Percentiles rank a stretch among this genome's conserved stretches.
These are phyloP conservation scores for Botrytis sinoallii DNA, from an alignment of 2,329 filamentous ascomycete genomes.

Conservation along the genomic window DNA sequence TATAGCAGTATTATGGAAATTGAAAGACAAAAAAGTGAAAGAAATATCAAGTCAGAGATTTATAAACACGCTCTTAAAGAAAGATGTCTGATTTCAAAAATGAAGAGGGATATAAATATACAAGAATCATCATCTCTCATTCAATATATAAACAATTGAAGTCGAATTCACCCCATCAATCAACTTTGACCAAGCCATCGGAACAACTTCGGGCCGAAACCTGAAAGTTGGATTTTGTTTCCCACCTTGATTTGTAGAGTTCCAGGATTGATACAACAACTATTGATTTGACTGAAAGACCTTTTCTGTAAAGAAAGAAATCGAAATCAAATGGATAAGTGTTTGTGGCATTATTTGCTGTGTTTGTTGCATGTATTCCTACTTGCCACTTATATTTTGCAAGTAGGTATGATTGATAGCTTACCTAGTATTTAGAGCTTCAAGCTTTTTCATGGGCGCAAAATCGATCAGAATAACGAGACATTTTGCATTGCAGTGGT, in stretches of 20 bases:
- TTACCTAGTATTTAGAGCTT: background rate
- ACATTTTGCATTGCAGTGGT: background rate
- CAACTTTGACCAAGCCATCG: background rate
- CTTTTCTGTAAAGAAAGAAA: background rate
- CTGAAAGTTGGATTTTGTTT: background rate
- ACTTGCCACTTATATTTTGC: background rate
- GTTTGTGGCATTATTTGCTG: background rate
- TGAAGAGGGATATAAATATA: background rate
- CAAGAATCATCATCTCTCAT: background rate
- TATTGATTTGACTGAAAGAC: background rate
- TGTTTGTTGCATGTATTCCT: background rate
- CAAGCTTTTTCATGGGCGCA: background rate
- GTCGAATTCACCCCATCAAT: background rate
- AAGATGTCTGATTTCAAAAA: rapidly evolving
- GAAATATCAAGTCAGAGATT: background rate
- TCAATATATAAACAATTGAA: background rate
- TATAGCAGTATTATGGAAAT: background rate
- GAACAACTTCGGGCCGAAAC: background rate
- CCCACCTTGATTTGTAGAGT: background rate
- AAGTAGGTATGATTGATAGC: background rate
- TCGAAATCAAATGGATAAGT: background rate
- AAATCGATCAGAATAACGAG: background rate
- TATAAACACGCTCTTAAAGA: background rate
- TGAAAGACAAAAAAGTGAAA: background rate
- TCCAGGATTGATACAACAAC: background rate